Evolutionary conservation across 2,329 filamentous ascomycete species (phyloP), one percentile per base, ranked within the genome.

Genomic region (Sporothrix brunneoviolacea): DNA sequence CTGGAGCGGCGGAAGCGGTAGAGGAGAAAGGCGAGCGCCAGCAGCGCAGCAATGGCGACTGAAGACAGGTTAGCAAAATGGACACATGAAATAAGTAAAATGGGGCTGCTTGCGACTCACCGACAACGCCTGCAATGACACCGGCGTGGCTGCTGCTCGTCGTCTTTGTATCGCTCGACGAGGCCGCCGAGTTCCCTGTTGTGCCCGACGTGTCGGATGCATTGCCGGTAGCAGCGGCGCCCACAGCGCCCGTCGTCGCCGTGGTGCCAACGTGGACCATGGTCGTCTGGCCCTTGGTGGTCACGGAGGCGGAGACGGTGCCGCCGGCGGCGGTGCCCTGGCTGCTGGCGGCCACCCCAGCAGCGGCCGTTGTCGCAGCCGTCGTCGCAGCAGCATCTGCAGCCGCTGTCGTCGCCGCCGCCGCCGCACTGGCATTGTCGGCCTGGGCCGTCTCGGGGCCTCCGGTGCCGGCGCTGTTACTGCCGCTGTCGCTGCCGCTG

Each of bases 1-100:
- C 35, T 36, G 3, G 54, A 47, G 8, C 30, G 47, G 18, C 54
- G 52, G 48, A 53, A 52, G 12, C 50, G 28, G 48, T 48, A 54
- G 41, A 40, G 12, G 4, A 53, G 38, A 12, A 49, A 38, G 12
- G 42, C 48, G 4, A 43, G n/a, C 3, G 40, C 15, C 27, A 54
- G 4, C 8, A 54, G 2, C 4, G 28, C 4, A 2, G 30, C 27
- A 1, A 51, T 10, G 2, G 38, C 52, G 4, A 51, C 41, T 13
- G 42, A 12, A 10, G 19, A 28, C 6, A 6, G 5, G 24, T 16
- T 19, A 38, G 4, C 21, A 21, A 24, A 42, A 28, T 18, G 27
- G 27, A 7, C 16, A 6, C 4, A 18, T 6, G 3, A 39, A 12
- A 24, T 8, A 7, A 18, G 5, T 9, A 36, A 16, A 18, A 15